phyloP scores from a whole-genome alignment of 2,329 filamentous ascomycete species.

The Amphichorda felina region DNA sequence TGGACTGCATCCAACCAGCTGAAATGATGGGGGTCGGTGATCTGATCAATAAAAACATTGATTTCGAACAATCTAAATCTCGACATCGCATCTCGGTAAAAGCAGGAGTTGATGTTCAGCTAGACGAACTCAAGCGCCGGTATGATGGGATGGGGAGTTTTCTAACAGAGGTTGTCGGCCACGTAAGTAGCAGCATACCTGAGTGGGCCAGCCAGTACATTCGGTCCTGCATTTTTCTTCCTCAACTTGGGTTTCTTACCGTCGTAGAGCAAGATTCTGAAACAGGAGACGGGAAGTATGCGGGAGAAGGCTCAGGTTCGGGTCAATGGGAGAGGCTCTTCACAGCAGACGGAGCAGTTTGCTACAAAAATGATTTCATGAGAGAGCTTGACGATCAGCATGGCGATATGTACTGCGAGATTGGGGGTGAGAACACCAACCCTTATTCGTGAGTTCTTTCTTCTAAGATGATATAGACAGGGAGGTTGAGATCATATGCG shows the following conservation, averaged over 20 bases:
- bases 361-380: constrained; percentile 83
- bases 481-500: constrained; percentile 81
- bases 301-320: constrained; percentile 41
- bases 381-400: constrained; percentile 66
- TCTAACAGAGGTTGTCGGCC: constrained; percentile 53
- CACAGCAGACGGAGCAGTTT: constrained; percentile 54
- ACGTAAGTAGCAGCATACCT: constrained; percentile 53
- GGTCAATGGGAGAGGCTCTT: constrained; percentile 73
- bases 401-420: constrained; percentile 75
- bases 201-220: constrained; percentile 39
- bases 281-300: constrained; percentile 48
- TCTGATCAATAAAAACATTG: constrained; percentile 61
- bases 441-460: background rate
- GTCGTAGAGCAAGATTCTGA: constrained; percentile 44
- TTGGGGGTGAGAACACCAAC: constrained; percentile 50
- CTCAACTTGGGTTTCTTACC: constrained; percentile 83
- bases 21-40: constrained; percentile 55
- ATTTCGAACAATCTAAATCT: constrained; percentile 66
- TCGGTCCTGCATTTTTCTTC: constrained; percentile 77
- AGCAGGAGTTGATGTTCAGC: constrained; percentile 55
- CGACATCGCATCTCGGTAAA: constrained; percentile 63
- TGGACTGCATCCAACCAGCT: constrained; percentile 44
- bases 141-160: constrained; percentile 71
- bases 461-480: constrained; percentile 42
- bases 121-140: constrained; percentile 66